phyloP scores from a whole-genome alignment of 305 asterid genomes.

The Solanum hybrid region DNA sequence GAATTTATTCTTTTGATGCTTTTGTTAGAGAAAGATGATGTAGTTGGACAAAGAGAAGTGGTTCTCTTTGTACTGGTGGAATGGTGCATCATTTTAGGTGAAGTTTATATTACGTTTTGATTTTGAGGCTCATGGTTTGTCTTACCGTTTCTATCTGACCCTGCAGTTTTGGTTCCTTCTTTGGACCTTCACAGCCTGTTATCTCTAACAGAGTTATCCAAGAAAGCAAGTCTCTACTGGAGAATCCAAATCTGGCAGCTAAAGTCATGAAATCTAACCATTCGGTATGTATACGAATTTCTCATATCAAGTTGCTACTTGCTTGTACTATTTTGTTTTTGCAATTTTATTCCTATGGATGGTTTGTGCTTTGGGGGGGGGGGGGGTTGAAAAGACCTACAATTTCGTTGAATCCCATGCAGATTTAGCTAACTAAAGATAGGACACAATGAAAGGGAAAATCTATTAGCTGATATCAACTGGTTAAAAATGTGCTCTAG shows the following conservation, averaged over 20 bases:
- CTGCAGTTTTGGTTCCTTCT: constrained; percentile 90
- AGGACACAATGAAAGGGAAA: not conserved
- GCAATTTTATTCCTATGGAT: not conserved
- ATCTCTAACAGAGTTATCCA: constrained; percentile 92
- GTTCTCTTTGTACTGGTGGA: not conserved
- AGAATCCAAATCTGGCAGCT: constrained; percentile 69
- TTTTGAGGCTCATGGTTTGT: not conserved
- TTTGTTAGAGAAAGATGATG: not conserved
- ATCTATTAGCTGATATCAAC: not conserved
- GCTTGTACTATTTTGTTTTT: not conserved
- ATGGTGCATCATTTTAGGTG: not conserved
- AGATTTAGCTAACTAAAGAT: not conserved
- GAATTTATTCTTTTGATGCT: not conserved
- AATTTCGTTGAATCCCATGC: not conserved
- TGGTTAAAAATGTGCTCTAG: not conserved
- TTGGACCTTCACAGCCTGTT: constrained; percentile 91
- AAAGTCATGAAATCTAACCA: constrained; percentile 33
- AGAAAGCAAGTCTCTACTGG: constrained; percentile 87
- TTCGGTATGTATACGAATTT: constrained; percentile 28
- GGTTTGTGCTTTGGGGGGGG: not conserved
- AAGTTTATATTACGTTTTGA: not conserved
- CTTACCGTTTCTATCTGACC: not conserved
- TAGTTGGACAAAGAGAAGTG: not conserved
- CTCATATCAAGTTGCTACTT: constrained; percentile 3
- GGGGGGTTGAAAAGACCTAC: not conserved